phyloP scores from a whole-genome alignment of 805 yeast genomes.

The Lipomyces yamadae region DNA sequence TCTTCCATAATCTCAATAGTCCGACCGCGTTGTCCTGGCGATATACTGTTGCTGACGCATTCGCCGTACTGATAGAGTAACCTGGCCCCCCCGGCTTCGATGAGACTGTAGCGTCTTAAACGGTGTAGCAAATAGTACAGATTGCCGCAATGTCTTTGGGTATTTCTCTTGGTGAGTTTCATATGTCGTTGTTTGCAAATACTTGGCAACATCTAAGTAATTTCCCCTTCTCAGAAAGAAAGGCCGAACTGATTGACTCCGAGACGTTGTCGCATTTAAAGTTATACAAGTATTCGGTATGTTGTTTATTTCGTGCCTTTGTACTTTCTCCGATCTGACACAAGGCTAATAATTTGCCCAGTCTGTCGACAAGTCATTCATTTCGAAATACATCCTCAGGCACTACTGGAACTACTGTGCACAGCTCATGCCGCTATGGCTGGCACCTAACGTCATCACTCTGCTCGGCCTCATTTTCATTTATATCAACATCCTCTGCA shows the following conservation, averaged over 20 bases:
- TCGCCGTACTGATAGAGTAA: background rate
- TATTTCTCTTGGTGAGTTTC: background rate
- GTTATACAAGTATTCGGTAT: constrained; percentile 41
- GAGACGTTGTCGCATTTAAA: constrained; percentile 39
- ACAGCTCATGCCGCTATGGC: constrained; percentile 77
- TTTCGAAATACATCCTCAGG: constrained; percentile 76
- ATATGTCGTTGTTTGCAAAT: background rate
- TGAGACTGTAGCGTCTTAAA: background rate
- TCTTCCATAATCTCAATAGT: background rate
- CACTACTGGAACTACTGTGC: constrained; percentile 87
- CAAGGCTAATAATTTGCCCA: constrained; percentile 26
- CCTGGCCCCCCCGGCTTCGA: background rate
- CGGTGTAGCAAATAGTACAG: background rate
- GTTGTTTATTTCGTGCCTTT: constrained; percentile 11
- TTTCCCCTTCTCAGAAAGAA: constrained; percentile 7
- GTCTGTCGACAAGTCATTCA: constrained; percentile 76
- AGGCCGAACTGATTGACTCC: constrained; percentile 32
- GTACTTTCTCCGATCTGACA: constrained; percentile 21
- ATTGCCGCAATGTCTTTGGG: background rate
- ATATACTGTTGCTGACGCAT: background rate
- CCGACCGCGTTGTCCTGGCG: background rate
- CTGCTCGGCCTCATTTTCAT: constrained; percentile 77
- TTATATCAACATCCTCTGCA: constrained; percentile 61
- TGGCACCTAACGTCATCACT: constrained; percentile 95
- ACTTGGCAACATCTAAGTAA: background rate